Percentiles rank a stretch among this genome's conserved stretches.
phyloP scores from a whole-genome alignment of 2,329 filamentous ascomycete genomes.

The Magnaporthiopsis incrustans region DNA sequence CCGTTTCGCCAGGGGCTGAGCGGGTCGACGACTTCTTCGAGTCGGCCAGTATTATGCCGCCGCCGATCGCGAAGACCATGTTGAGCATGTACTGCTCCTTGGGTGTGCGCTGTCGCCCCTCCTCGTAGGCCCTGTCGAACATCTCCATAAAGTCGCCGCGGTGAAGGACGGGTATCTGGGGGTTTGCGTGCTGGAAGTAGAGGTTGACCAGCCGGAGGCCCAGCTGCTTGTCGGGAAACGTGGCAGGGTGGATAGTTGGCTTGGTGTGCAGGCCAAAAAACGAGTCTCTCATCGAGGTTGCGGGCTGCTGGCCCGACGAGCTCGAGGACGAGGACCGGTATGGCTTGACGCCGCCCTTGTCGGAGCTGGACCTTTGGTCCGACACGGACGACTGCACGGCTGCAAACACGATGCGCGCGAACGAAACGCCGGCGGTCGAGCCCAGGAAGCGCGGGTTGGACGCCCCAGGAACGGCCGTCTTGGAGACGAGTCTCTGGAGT shows the following conservation, averaged over 20 bases:
- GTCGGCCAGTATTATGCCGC: slow-evolving; percentile 78
- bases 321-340: slow-evolving; percentile 44
- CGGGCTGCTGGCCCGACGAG: background rate
- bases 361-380: slow-evolving; percentile 58
- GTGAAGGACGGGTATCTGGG: slow-evolving; percentile 89
- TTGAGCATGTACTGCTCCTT: slow-evolving; percentile 90
- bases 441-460: slow-evolving; percentile 76
- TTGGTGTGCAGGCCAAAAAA: slow-evolving; percentile 96
- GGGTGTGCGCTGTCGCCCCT: slow-evolving; percentile 59
- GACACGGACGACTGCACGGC: slow-evolving; percentile 71
- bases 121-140: slow-evolving; percentile 73
- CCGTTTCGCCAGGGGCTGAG: slow-evolving; percentile 9
- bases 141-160: slow-evolving; percentile 82
- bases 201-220: slow-evolving; percentile 66
- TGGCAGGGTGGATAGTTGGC: slow-evolving; percentile 75
- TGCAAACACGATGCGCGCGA: slow-evolving; percentile 87
- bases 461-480: slow-evolving; percentile 37
- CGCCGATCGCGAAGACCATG: slow-evolving; percentile 94
- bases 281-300: slow-evolving; percentile 84
- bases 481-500: slow-evolving; percentile 58
- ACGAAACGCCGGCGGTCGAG: slow-evolving; percentile 84
- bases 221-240: slow-evolving; percentile 72
- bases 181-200: slow-evolving; percentile 95
- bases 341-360: slow-evolving; percentile 53
- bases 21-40: slow-evolving; percentile 31